Base-by-base conservation (phyloP, 2,329 filamentous ascomycete species). In the Penicillium sp. region DNA sequence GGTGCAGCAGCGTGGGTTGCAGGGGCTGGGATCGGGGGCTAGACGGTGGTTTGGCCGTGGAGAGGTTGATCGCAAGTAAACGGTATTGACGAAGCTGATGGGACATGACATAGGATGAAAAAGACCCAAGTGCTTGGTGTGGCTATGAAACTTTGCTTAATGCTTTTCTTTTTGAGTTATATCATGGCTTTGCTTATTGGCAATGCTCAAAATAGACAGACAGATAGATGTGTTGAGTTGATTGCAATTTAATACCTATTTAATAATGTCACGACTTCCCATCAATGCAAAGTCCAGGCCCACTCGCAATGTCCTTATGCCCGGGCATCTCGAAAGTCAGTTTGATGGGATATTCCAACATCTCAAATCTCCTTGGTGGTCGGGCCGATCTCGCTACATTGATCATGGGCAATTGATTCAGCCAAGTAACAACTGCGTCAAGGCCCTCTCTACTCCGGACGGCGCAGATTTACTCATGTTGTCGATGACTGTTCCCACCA, bases 1-100 rank as follows among this genome's bases (percentile, higher is more conserved):
- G 65, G 66, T 61, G 4, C 61, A 70, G 40, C 73, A 76, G 66
- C 67, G 74, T 22, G 77, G 76, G 3, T 64, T 78, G 47, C 64
- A 72, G 39, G 76, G 76, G 4, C 55, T 78, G 57, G 65, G 67
- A 50, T 61, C 59, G 19, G 61, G 66, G 22, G 33, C 67, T 36
- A 58, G 31, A 11, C 51, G 61, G 27, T 64, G 60, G 59, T 46
- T 63, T 27, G 31, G 41, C 31, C 55, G 62, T 5, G 51, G 27
- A n/a, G 36, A 52, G n/a, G 22, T 10, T 18, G 50, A 52, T 16
- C 24, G 50, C 50, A 41, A 43, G 24, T 52, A 31, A 52, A 33
- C 1, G 31, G 16, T 51, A n/a, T 51, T 27, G 24, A 50, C 10
- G n/a, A 49, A 43, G 4, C 2, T 43, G 13, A 24, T 43, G 40